Base-by-base conservation (phyloP, 2,329 filamentous ascomycete genomes). In the Nothophoma quercina region DNA sequence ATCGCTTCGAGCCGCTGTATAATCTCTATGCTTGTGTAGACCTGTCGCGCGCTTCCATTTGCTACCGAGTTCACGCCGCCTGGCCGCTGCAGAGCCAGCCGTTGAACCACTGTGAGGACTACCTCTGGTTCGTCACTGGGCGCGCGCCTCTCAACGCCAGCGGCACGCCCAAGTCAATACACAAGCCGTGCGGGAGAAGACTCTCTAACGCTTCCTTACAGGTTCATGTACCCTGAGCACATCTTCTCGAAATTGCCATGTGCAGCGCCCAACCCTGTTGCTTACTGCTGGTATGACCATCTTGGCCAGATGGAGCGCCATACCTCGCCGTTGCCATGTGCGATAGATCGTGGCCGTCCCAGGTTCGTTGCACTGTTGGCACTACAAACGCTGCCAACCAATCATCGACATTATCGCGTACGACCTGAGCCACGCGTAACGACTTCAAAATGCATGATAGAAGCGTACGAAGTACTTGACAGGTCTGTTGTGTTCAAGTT, bases 11-110 rank as follows among this genome's bases (percentile, higher is more conserved):
- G 58, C 68, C 70, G 70, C 70, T 71, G 67, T 64, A 49, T 58
- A 59, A 63, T 59, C 51, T 62, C 51, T 64, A 58, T 59, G 57
- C 52, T 64, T 64, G 62, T 32, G 44, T 56, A 25, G 50, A 56
- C 53, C 64, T 65, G 65, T 71, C 71, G 71, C 71, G 71, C 71
- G 71, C 70, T 72, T 72, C 67, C 69, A 63, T 47, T 60, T 60
- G 58, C 60, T 66, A 55, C 60, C 59, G 41, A 56, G 43, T 48
- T 59, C 54, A 58, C 40, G 62, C 58, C 61, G 55, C 59, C 60
- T 42, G 61, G 47, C 62, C 58, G 56, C 61, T 55, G 49, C 56
- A 42, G 36, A 56, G 56, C 64, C 62, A 55, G 56, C 68, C 61
- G 64, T 68, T 68, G 62, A 51, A 64, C 51, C 36, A 36, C 58